Evolutionary conservation across 108 stramenopile species (phyloP).

Genomic region (Hondaea fermentalgiana): DNA sequence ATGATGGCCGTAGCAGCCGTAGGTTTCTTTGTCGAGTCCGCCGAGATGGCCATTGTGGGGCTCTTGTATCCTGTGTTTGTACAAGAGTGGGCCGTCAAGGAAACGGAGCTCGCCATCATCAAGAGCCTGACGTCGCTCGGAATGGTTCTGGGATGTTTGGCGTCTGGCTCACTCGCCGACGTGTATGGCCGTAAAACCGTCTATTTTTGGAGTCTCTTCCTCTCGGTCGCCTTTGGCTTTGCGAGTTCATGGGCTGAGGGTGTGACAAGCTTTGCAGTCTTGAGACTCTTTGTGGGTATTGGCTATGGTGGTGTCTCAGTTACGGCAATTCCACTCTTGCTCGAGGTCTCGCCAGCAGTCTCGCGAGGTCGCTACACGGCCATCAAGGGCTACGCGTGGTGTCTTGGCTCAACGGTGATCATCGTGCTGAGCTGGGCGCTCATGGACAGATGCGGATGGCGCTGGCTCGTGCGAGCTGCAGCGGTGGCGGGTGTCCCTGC

Average conservation of each 20-base stretch:
- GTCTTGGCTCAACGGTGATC: not conserved
- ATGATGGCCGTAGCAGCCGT: not conserved
- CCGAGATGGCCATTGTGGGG: not conserved
- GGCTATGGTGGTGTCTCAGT: not conserved
- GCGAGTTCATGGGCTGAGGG: not conserved
- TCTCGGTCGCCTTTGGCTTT: not conserved
- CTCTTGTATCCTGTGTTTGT: not conserved
- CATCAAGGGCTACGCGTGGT: not conserved
- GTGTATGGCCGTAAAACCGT: not conserved
- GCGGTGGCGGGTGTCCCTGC: not conserved
- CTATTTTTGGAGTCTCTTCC: not conserved
- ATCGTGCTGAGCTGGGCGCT: not conserved
- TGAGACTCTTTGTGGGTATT: not conserved
- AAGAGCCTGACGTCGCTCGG: not conserved
- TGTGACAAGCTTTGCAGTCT: not conserved
- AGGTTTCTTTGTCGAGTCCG: not conserved
- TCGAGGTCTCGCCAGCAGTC: not conserved
- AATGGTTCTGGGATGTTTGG: not conserved
- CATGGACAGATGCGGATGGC: not conserved
- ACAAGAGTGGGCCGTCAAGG: not conserved
- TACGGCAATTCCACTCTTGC: not conserved
- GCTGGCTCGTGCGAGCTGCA: not conserved
- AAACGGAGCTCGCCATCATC: not conserved
- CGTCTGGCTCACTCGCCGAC: not conserved
- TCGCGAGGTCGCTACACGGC: not conserved